phyloP scores from a whole-genome alignment of 176 grass and related monocot genomes.

The Oryza australiensis region DNA sequence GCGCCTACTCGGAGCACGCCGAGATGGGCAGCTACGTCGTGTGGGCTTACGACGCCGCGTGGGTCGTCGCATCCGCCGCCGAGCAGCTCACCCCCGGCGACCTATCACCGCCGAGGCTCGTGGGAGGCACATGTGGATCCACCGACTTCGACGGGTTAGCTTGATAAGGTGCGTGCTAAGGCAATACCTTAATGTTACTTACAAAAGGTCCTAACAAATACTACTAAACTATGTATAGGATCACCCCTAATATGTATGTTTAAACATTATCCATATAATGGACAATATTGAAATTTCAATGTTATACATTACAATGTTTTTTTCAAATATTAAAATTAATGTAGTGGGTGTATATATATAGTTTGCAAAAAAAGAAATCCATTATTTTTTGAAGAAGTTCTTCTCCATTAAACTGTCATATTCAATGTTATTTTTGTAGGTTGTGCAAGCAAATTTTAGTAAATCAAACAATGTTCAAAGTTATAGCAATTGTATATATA shows the following conservation, averaged over 20 bases:
- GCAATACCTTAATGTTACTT: too few species aligned
- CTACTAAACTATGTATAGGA: not conserved
- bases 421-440: not conserved
- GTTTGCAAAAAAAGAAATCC: not conserved
- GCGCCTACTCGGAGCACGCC: constrained; percentile 7
- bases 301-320: not conserved
- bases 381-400: too few species aligned
- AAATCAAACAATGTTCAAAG: not conserved
- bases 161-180: too few species aligned
- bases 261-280: too few species aligned
- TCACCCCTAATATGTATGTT: not conserved
- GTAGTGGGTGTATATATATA: not conserved
- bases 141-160: constrained; percentile 50
- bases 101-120: constrained; percentile 10
- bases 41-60: constrained; percentile 74
- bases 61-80: constrained; percentile 54
- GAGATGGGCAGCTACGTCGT: constrained; percentile 55
- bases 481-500: not conserved
- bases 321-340: not conserved
- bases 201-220: too few species aligned
- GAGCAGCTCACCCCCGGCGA: constrained; percentile 28
- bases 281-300: too few species aligned
- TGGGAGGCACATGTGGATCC: not conserved
- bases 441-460: not conserved
- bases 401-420: not conserved